These are phyloP conservation scores for Mycena filopes DNA, from an alignment of 768 basidiomycete species.

Conservation along the genomic window DNA sequence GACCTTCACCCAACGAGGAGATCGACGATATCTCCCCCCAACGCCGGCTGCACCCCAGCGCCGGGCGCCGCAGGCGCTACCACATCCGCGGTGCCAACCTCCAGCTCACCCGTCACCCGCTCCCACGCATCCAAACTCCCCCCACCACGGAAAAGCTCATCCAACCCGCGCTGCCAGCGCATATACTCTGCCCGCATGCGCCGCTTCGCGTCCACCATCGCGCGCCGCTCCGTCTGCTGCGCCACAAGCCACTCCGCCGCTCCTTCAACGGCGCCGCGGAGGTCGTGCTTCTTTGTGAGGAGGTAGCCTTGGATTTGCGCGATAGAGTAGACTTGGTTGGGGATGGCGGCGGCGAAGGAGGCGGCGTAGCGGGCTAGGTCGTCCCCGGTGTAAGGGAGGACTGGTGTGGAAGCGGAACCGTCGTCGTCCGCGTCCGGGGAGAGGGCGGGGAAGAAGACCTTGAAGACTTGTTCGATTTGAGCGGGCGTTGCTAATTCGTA, in stretches of 20 bases:
- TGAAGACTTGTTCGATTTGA: conserved; percentile 25
- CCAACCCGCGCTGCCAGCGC: neutral
- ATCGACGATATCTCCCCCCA: too few species aligned
- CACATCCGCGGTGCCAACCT: too few species aligned
- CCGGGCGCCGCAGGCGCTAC: too few species aligned
- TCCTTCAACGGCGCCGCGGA: conserved; percentile 5
- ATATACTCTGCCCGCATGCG: conserved; percentile 4
- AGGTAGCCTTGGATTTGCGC: conserved; percentile 53
- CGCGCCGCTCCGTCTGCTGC: conserved; percentile 25
- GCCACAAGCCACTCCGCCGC: conserved; percentile 40
- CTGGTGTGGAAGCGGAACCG: neutral
- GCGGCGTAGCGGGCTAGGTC: neutral
- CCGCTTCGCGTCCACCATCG: conserved; percentile 2
- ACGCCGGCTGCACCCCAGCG: too few species aligned
- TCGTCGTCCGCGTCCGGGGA: neutral
- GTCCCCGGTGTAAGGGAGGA: neutral
- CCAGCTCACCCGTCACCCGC: neutral
- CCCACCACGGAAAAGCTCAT: neutral
- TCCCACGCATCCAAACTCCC: conserved; percentile 7
- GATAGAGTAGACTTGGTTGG: conserved; percentile 42
- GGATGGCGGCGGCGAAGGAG: conserved; percentile 32
- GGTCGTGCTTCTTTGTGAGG: conserved; percentile 33
- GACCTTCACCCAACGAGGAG: too few species aligned
- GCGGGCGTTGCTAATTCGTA: conserved; percentile 17
- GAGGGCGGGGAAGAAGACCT: conserved; percentile 15